Percentiles rank a stretch among this genome's conserved stretches.
Evolutionary conservation across 169 alveolate genomes (phyloP).

Genomic region (Neospora caninum): DNA sequence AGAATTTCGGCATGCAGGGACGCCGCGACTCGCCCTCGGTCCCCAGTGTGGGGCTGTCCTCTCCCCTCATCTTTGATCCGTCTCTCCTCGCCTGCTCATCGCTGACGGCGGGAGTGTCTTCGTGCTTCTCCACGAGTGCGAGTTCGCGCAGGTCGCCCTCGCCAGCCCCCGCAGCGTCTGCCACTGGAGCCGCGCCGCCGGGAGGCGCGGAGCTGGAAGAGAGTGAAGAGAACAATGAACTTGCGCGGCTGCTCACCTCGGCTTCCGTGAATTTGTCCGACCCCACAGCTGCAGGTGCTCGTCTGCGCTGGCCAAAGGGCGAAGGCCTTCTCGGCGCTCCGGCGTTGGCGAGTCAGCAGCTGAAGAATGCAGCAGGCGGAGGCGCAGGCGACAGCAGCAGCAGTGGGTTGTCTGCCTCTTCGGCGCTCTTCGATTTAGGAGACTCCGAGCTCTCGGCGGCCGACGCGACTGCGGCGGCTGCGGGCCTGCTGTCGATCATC

Average conservation of each 20-base stretch:
- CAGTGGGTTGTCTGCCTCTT: background rate
- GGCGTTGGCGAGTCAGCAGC: background rate
- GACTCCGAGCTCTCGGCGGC: background rate
- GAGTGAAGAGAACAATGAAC: background rate
- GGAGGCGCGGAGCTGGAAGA: background rate
- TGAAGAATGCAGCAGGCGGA: too few species aligned
- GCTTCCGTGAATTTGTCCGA: background rate
- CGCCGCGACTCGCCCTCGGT: background rate
- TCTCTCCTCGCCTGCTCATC: background rate
- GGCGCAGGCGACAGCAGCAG: background rate
- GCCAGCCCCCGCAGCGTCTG: background rate
- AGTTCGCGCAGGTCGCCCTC: background rate
- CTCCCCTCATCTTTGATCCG: background rate
- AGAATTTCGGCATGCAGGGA: background rate
- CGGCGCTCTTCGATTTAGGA: background rate
- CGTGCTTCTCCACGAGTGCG: background rate
- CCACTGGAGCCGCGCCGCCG: background rate
- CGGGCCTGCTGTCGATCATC: background rate
- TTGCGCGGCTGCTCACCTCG: background rate
- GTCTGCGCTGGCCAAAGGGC: background rate
- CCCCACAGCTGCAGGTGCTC: background rate
- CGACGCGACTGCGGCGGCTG: background rate
- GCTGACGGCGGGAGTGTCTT: background rate
- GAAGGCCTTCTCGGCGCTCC: background rate
- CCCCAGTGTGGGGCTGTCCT: background rate